phyloP scores from a whole-genome alignment of 2,329 filamentous ascomycete species.

The Colletotrichum musae region DNA sequence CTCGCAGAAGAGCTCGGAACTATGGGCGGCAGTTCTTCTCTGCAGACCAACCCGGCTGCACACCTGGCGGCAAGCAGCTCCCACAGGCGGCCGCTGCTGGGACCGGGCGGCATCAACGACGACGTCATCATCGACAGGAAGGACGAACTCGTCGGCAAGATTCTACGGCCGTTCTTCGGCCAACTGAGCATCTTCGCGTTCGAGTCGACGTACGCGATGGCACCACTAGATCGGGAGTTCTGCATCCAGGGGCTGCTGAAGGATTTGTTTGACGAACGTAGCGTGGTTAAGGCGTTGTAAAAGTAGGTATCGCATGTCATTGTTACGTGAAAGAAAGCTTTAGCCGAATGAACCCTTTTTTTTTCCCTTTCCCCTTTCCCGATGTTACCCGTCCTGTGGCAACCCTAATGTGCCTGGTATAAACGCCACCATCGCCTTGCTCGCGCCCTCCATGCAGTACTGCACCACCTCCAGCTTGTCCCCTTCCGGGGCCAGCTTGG shows the following conservation, averaged over 20 bases:
- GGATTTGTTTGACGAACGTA: conserved; percentile 86
- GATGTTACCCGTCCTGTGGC: background rate
- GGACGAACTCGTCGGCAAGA: conserved; percentile 80
- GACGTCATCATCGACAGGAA: conserved; percentile 71
- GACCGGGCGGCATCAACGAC: conserved; percentile 67
- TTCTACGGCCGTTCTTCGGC: conserved; percentile 90
- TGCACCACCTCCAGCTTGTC: conserved; percentile 82
- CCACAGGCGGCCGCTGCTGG: conserved; percentile 65
- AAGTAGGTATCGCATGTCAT: conserved; percentile 18
- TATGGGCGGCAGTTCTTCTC: conserved; percentile 50
- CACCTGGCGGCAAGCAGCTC: conserved; percentile 53
- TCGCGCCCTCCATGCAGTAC: conserved; percentile 92
- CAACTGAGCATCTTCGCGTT: conserved; percentile 94
- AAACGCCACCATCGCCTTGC: conserved; percentile 83
- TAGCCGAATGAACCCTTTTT: conserved; percentile 5
- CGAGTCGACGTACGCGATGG: conserved; percentile 93
- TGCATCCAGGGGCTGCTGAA: conserved; percentile 76
- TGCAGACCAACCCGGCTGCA: conserved; percentile 55
- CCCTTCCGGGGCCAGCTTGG: conserved; percentile 64
- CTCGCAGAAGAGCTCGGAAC: conserved; percentile 81
- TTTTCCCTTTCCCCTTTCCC: too few species aligned
- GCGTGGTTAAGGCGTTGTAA: conserved; percentile 72
- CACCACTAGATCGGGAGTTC: conserved; percentile 73
- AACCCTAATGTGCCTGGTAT: conserved; percentile 57
- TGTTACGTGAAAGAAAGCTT: conserved; percentile 2